phyloP scores from a whole-genome alignment of 2,329 filamentous ascomycete species.

The Lachnellula willkommii region DNA sequence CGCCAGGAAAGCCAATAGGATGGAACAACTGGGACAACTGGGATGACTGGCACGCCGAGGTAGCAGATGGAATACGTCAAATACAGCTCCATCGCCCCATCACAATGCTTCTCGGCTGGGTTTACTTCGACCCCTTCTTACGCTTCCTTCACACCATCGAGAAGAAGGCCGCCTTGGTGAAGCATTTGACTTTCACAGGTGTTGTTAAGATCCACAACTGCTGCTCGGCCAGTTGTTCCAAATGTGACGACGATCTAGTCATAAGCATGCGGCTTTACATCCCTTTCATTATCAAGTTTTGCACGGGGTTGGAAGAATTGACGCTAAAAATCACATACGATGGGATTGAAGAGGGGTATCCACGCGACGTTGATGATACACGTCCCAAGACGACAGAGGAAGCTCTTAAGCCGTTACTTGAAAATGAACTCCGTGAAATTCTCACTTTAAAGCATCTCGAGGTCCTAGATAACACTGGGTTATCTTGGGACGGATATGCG shows the following conservation, averaged over 20 bases:
- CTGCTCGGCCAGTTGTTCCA: too few relatives aligned
- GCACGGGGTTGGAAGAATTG: background rate
- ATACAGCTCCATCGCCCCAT: too few relatives aligned
- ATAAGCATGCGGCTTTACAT: background rate
- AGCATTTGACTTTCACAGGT: background rate
- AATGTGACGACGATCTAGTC: background rate
- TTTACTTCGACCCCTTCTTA: background rate
- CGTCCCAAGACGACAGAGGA: background rate
- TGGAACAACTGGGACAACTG: too few relatives aligned
- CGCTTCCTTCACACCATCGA: background rate
- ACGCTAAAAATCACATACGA: background rate
- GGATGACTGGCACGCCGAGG: too few relatives aligned
- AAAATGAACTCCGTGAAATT: background rate
- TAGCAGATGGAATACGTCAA: too few relatives aligned
- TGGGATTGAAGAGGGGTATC: background rate
- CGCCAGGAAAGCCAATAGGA: too few relatives aligned
- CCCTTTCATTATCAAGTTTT: background rate
- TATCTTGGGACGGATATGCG: background rate
- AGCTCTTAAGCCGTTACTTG: background rate
- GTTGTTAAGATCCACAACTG: constrained; percentile 1
- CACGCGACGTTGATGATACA: background rate
- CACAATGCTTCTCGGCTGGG: background rate
- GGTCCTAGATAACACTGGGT: background rate
- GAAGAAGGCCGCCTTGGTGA: background rate
- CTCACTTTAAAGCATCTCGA: background rate